phyloP scores from a whole-genome alignment of 306 rosid species.

The Prunus mongolica region DNA sequence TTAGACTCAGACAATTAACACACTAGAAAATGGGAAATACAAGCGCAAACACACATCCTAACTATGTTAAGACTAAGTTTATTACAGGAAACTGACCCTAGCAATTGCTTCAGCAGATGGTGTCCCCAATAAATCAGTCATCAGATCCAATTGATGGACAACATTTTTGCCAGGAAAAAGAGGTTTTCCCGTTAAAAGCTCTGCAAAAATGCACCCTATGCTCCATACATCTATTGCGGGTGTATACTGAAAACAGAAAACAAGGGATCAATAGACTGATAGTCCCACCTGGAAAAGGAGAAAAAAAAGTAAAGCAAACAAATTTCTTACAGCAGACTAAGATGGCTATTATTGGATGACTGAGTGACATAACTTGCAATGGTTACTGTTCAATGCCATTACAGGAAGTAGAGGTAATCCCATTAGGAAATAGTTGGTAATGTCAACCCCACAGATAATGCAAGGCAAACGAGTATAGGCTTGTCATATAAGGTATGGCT shows the following conservation, averaged over 20 bases:
- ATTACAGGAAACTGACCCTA: conserved; percentile 59
- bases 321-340: neutral
- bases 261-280: neutral
- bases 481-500: neutral
- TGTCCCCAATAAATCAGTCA: conserved; percentile 95
- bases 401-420: neutral
- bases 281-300: neutral
- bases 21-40: neutral
- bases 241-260: conserved; percentile 65
- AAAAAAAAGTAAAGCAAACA: neutral
- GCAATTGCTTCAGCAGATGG: conserved; percentile 88
- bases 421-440: neutral
- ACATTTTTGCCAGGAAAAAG: conserved; percentile 99
- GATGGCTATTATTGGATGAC: neutral
- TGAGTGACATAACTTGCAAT: neutral
- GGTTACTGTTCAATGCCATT: neutral
- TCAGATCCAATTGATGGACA: conserved; percentile 93
- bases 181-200: conserved; percentile 96
- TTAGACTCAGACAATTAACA: conserved; percentile 15
- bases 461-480: neutral
- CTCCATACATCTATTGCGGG: conserved; percentile 99
- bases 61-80: neutral
- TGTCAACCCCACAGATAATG: neutral
- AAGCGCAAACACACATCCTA: neutral
- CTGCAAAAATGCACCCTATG: conserved; percentile 98